Evolutionary conservation across 1,284 basidiomycete genomes (phyloP), one percentile per base, ranked within the genome.

Genomic region (Serendipita sp.): DNA sequence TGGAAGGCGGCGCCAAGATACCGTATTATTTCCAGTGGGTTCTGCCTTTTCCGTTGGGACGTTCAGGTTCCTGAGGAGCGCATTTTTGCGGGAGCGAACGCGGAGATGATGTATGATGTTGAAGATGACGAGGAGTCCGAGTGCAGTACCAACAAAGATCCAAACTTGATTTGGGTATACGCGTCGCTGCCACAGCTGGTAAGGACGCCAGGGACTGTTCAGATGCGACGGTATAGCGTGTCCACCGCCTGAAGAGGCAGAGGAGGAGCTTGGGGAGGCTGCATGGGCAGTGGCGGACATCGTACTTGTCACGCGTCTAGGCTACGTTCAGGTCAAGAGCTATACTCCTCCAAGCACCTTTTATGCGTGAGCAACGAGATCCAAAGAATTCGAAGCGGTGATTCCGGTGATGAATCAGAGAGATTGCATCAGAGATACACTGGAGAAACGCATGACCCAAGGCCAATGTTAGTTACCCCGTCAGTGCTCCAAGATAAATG

Each of bases 81-180:
- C 13, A 17, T 62, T n/a, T 41, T 65, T 62, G 17, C 58, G 63
- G 5, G 34, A 50, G 38, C 55, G 41, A 30, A 64, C 62, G 60
- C 68, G 66, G 0, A 64, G 66, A 63, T 71, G 66, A 22, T 70
- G 72, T 10, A 69, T 17, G 47, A 72, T 63, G 49, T 79, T 76
- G 64, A 67, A 74, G 22, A 77, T n/a, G 1, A 76, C 72, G 60
- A 81, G 66, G 10, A 77, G 61, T 34, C 68, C 70, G 6, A 82
- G 71, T 69, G 81, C 76, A 64, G 68, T 65, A 1, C 74, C 72
- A 3, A 82, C 62, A 63, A 76, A 70, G 65, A 76, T 76, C 75
- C 80, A 79, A 2, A 76, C 70, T 66, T 75, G 68, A 38, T 74
- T 71, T 13, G 80, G 75, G 62, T 77, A 79, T 4, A 58, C 61